These are phyloP conservation scores for Mycena latifolia DNA, from an alignment of 768 basidiomycete species.

Conservation along the genomic window DNA sequence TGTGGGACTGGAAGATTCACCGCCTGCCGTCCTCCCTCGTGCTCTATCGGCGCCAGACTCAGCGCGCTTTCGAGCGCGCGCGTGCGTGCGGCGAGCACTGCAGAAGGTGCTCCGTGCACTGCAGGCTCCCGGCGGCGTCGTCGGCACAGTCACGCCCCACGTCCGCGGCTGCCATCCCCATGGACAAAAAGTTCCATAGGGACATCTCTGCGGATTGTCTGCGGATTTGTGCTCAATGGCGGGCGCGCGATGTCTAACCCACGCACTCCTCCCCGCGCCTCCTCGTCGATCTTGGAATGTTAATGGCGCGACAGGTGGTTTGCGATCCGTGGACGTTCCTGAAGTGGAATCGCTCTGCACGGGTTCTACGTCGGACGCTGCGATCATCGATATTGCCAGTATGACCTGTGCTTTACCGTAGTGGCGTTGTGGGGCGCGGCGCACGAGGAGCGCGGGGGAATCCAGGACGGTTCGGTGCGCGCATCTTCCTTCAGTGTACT, in stretches of 20 bases:
- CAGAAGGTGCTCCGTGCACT: background rate
- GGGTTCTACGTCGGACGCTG: background rate
- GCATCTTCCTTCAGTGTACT: slow-evolving; percentile 21
- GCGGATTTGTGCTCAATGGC: too few relatives aligned
- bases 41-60: slow-evolving; percentile 14
- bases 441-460: slow-evolving; percentile 2
- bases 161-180: background rate
- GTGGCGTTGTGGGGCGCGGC: slow-evolving; percentile 4
- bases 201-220: too few relatives aligned
- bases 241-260: too few relatives aligned
- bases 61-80: background rate
- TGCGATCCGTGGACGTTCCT: background rate
- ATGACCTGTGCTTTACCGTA: background rate
- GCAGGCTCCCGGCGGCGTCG: background rate
- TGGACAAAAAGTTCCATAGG: too few relatives aligned
- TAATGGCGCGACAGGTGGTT: too few relatives aligned
- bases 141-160: background rate
- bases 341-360: background rate
- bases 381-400: background rate
- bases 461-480: background rate
- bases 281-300: too few relatives aligned
- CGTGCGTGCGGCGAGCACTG: background rate
- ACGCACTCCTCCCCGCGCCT: too few relatives aligned
- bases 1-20: slow-evolving; percentile 13
- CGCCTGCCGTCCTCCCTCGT: background rate